Evolutionary conservation across 108 stramenopile species (phyloP).

Genomic region (Nitzschia inconspicua): DNA sequence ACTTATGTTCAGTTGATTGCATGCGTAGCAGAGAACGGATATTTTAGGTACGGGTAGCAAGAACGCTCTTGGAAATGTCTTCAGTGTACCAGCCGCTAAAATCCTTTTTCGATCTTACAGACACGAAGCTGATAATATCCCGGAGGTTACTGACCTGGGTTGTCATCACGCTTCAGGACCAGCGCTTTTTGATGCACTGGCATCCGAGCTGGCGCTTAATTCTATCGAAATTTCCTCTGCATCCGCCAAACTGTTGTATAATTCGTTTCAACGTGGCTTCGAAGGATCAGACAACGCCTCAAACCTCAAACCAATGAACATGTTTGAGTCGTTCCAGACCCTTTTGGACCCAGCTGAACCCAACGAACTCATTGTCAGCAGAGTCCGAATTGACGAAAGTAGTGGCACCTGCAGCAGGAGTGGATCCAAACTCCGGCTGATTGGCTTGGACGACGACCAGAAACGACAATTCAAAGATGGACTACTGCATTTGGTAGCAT

Average conservation of each 20-base stretch:
- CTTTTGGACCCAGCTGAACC: conserved; percentile 34
- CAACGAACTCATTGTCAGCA: conserved; percentile 54
- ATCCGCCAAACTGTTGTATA: conserved; percentile 70
- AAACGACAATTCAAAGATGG: conserved; percentile 50
- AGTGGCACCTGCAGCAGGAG: conserved; percentile 66
- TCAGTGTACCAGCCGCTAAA: background rate
- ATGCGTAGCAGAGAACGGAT: conserved; percentile 67
- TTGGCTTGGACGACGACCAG: conserved; percentile 56
- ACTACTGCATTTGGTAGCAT: conserved; percentile 36
- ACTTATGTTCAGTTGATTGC: conserved; percentile 66
- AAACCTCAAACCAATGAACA: conserved; percentile 41
- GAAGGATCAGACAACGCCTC: conserved; percentile 11
- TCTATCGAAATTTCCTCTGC: conserved; percentile 68
- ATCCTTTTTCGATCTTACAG: conserved; percentile 1
- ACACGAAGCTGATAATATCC: conserved; percentile 37
- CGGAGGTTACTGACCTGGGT: conserved; percentile 45
- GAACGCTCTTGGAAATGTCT: too few relatives aligned
- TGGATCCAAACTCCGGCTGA: conserved; percentile 56
- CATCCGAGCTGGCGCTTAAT: conserved; percentile 66
- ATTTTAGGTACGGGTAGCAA: conserved; percentile 46
- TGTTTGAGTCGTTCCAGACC: conserved; percentile 47
- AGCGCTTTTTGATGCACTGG: conserved; percentile 65
- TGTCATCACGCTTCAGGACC: conserved; percentile 46
- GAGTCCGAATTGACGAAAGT: conserved; percentile 52
- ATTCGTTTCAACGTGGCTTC: conserved; percentile 59